These are phyloP conservation scores for Aspergillus neoniger DNA, from an alignment of 2,329 filamentous ascomycete species.

Conservation along the genomic window DNA sequence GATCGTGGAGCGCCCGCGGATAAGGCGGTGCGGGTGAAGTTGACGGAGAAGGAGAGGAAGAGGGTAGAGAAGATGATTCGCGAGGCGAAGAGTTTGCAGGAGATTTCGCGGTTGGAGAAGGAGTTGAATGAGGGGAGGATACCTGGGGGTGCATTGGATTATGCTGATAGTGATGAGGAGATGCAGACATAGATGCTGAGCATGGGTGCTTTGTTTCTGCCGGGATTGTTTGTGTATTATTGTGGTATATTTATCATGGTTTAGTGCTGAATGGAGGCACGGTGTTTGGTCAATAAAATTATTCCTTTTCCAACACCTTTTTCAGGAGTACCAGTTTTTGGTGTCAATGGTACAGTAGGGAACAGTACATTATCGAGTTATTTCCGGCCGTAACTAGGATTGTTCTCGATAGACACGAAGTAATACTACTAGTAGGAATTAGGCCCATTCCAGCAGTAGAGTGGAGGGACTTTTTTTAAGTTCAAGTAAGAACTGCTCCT, in stretches of 20 bases:
- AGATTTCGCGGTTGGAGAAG: constrained; percentile 88
- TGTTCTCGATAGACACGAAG: no score
- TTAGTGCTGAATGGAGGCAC: neutral
- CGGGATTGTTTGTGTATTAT: constrained; percentile 1
- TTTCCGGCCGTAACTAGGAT: no score
- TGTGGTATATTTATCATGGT: constrained; percentile 2
- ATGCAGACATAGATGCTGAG: constrained; percentile 37
- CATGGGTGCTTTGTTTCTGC: neutral
- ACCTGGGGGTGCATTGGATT: constrained; percentile 61
- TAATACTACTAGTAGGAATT: no score
- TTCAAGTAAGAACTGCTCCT: no score
- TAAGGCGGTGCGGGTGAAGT: constrained; percentile 74
- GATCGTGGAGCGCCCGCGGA: constrained; percentile 44
- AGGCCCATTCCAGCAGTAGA: no score
- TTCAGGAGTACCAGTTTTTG: no score
- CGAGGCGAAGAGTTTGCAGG: constrained; percentile 83
- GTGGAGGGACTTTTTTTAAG: no score
- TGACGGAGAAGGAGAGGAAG: constrained; percentile 86
- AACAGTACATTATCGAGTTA: no score
- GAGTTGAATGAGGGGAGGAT: constrained; percentile 86
- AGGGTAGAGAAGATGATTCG: constrained; percentile 82
- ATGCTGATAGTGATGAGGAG: constrained; percentile 34
- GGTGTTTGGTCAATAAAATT: constrained; percentile 3
- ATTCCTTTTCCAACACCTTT: no score
- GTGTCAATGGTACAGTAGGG: no score